Conservation (phyloP, 345 rosid genomes). For the Arabidopsis suecica region DNA sequence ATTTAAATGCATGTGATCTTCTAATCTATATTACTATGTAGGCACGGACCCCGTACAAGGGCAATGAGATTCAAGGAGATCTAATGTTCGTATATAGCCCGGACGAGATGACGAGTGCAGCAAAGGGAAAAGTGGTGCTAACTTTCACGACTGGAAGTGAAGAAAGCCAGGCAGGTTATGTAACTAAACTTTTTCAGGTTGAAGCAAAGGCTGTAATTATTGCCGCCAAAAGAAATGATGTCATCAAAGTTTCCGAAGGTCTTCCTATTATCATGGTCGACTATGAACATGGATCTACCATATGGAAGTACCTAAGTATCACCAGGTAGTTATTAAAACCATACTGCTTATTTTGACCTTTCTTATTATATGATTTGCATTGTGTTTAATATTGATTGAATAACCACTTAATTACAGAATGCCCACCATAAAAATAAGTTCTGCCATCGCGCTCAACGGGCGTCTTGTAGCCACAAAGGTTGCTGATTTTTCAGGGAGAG, state of each 20-base stretch:
- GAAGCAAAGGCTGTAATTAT: constrained; percentile 33
- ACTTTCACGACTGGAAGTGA: constrained; percentile 46
- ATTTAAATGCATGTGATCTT: neutral
- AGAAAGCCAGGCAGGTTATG: neutral
- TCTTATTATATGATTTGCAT: neutral
- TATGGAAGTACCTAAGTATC: constrained; percentile 19
- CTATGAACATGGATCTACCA: constrained; percentile 27
- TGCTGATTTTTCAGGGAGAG: constrained; percentile 39
- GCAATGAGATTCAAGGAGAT: neutral
- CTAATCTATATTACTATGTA: constrained; percentile 23
- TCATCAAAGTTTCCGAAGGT: neutral
- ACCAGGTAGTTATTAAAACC: constrained; percentile 19
- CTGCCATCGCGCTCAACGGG: constrained; percentile 23
- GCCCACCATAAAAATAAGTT: constrained; percentile 36
- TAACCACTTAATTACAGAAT: neutral
- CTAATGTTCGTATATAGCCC: neutral
- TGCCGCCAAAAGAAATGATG: constrained; percentile 1
- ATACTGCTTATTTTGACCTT: neutral
- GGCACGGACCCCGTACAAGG: constrained; percentile 51
- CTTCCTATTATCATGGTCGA: neutral
- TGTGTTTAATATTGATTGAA: neutral
- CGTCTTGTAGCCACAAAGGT: constrained; percentile 40
- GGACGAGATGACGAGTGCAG: constrained; percentile 7
- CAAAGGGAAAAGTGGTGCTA: constrained; percentile 55
- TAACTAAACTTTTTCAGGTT: neutral